These are phyloP conservation scores for Schrenkiella parvula DNA, from an alignment of 345 rosid genomes.

Conservation along the genomic window DNA sequence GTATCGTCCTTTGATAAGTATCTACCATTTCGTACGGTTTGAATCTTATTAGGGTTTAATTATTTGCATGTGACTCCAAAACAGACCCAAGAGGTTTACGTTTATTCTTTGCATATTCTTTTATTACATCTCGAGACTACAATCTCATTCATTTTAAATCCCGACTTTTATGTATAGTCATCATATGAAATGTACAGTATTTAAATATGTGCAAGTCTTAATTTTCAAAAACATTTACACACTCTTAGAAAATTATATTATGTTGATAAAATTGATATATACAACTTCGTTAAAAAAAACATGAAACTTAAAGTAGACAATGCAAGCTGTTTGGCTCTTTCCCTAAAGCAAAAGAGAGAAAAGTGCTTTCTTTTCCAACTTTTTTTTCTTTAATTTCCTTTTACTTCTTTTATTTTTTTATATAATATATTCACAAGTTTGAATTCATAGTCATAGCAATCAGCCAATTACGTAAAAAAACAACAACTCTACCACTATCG, in stretches of 20 bases:
- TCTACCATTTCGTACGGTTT: conserved; percentile 25
- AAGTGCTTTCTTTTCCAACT: conserved; percentile 23
- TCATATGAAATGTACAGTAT: neutral
- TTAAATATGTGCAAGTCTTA: neutral
- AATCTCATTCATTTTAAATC: neutral
- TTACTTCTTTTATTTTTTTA: neutral
- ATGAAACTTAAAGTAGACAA: conserved; percentile 21
- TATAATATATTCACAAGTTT: conserved; percentile 13
- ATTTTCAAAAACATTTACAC: neutral
- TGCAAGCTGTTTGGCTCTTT: conserved; percentile 34
- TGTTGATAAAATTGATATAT: neutral
- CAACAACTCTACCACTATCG: conserved; percentile 36
- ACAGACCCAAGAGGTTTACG: neutral
- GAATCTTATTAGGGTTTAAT: conserved; percentile 24
- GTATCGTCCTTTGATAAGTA: conserved; percentile 29
- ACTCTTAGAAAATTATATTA: neutral
- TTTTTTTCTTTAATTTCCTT: conserved; percentile 7
- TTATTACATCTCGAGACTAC: neutral
- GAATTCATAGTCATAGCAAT: conserved; percentile 27
- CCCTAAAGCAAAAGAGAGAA: conserved; percentile 28
- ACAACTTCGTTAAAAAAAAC: conserved; percentile 7
- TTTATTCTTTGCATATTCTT: neutral
- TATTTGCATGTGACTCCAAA: conserved; percentile 4
- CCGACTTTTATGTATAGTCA: neutral
- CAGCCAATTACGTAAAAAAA: conserved; percentile 21